phyloP scores from a whole-genome alignment of 306 rosid genomes.

The Medicago arabica region DNA sequence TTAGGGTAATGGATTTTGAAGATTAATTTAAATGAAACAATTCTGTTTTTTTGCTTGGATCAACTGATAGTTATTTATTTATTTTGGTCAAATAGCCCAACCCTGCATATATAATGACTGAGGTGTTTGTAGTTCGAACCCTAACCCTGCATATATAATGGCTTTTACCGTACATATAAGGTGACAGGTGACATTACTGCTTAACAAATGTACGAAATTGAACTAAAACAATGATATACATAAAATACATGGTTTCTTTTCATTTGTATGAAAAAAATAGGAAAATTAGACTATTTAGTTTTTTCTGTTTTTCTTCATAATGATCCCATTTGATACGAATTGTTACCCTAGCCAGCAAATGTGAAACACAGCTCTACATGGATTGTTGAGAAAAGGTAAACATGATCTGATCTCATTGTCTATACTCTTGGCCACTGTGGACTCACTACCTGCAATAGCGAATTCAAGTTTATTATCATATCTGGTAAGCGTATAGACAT shows the following conservation, averaged over 20 bases:
- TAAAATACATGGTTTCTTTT: background rate
- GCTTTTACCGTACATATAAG: background rate
- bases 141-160: background rate
- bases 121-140: too few relatives aligned
- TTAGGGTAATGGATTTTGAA: background rate
- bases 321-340: background rate
- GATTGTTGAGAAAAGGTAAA: conserved; percentile 7
- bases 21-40: background rate
- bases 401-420: background rate
- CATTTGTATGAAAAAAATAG: background rate
- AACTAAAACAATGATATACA: background rate
- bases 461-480: background rate
- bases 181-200: background rate
- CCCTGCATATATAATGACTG: too few relatives aligned
- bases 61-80: background rate
- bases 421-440: conserved; percentile 94
- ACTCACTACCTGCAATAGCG: conserved; percentile 81
- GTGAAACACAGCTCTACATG: conserved; percentile 10
- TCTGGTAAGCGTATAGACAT: background rate
- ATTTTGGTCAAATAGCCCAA: too few relatives aligned
- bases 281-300: background rate
- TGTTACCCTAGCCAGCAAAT: background rate
- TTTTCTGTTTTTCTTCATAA: conserved; percentile 13
- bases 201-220: background rate
- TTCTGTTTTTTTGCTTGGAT: background rate